Evolutionary conservation across 140 eudicot species (phyloP), one percentile per base, ranked within the genome.

Genomic region (Cichorium intybus): DNA sequence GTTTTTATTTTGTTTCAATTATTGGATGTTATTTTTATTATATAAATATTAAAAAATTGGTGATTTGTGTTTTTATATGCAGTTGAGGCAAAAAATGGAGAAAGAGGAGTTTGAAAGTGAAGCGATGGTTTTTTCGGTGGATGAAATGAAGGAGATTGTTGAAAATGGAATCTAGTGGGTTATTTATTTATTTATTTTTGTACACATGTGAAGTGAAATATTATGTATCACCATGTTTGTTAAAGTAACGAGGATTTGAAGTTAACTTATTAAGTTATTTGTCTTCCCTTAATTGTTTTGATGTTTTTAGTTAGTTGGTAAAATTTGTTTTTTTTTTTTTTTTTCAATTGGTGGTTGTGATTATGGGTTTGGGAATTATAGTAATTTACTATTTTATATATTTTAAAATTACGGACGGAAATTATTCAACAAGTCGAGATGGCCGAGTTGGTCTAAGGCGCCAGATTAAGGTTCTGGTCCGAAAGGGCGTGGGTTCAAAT

Each of bases 401-500:
- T n/a, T n/a, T n/a, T n/a, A n/a, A n/a, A n/a, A n/a, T n/a, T n/a
- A n/a, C n/a, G n/a, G n/a, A n/a, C n/a, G n/a, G n/a, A n/a, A n/a
- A n/a, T n/a, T n/a, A n/a, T n/a, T n/a, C n/a, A n/a, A n/a, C 17
- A 77, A 48, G 84, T 83, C 64, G 95, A 81, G 81, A 86, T 89
- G 91, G 92, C 85, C 89, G 95, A 90, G 97, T 86, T 89, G 89
- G 95, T 89, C 95, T 89, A 89, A 89, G 97, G 87, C 81, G 84
- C 97, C 86, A 86, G 84, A 86, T 90, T 86, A 86, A 90, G 93
- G 97, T 86, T 90, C 89, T 86, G 86, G 97, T 84, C 93, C 89
- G 93, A 86, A 89, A 83, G 95, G 95, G 95, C 92, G 92, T 89
- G 89, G 95, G 95, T 89, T 86, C 88, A 72, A 89, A 86, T 86